A percentile compares a stretch with the other conserved stretches of the same genome.
Conservation (phyloP, 2,329 filamentous ascomycete genomes). For the Myriosclerotinia curreyana region DNA sequence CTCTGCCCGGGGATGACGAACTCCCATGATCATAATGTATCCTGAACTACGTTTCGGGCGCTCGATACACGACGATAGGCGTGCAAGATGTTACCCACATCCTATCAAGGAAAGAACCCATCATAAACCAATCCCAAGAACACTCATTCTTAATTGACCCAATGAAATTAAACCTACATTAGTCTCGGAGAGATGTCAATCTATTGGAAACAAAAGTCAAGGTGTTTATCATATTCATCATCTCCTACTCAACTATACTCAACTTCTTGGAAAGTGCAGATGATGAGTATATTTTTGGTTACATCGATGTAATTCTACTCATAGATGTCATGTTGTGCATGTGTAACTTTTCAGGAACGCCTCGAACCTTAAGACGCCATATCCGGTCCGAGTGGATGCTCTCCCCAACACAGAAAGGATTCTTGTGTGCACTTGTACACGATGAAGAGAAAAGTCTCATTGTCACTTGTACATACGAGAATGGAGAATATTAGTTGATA, state of each 20-base stretch:
- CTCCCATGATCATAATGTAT: constrained; percentile 17
- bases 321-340: constrained; percentile 15
- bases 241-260: background rate
- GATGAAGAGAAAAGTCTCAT: background rate
- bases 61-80: background rate
- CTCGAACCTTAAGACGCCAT: constrained; percentile 8
- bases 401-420: background rate
- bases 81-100: background rate
- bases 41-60: background rate
- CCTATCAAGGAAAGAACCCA: background rate
- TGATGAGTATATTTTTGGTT: constrained; percentile 5
- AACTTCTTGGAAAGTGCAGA: background rate
- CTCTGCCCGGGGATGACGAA: constrained; percentile 1
- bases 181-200: background rate
- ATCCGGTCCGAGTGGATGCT: background rate
- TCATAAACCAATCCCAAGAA: background rate
- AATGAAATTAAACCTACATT: background rate
- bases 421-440: background rate
- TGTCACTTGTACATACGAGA: background rate
- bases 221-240: background rate
- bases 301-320: background rate
- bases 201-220: constrained; percentile 4
- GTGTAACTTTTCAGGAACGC: constrained; percentile 16
- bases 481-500: background rate
- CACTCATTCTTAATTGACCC: background rate